These are phyloP conservation scores for Geranomyces michiganensis DNA, from an alignment of 192 early-diverging fungal genomes.

Conservation along the genomic window DNA sequence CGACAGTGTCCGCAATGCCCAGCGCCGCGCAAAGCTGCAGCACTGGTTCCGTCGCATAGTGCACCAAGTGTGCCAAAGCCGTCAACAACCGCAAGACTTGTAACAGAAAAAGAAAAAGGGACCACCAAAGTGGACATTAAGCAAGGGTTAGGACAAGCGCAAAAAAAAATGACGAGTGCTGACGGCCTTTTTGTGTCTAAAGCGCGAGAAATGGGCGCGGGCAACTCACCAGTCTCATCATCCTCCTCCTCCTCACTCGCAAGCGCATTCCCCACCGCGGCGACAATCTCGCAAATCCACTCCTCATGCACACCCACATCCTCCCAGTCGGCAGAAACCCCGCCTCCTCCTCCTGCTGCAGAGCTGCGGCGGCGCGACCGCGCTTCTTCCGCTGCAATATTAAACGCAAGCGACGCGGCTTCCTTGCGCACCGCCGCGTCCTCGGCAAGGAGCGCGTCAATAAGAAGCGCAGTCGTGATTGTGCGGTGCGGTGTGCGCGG, in stretches of 20 bases:
- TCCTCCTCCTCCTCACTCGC: slow-evolving; percentile 40
- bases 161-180: no score
- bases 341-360: slow-evolving; percentile 8
- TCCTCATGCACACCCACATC: slow-evolving; percentile 60
- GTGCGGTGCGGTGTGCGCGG: slow-evolving; percentile 49
- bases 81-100: slow-evolving; percentile 34
- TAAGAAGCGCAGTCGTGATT: slow-evolving; percentile 60
- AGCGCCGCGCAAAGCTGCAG: slow-evolving; percentile 22
- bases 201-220: slow-evolving; percentile 1
- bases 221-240: slow-evolving; percentile 60
- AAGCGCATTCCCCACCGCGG: slow-evolving; percentile 66
- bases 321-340: slow-evolving; percentile 27
- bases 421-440: slow-evolving; percentile 62
- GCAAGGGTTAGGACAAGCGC: no score
- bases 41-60: slow-evolving; percentile 20
- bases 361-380: slow-evolving; percentile 34
- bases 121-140: no score
- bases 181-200: no score
- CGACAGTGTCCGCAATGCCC: neutral
- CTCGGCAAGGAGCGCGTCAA: slow-evolving; percentile 59
- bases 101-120: neutral
- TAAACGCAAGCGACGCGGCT: slow-evolving; percentile 69
- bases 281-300: slow-evolving; percentile 70
- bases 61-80: slow-evolving; percentile 20
- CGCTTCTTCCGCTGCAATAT: slow-evolving; percentile 61